A percentile compares a stretch with the other conserved stretches of the same genome.
These are phyloP conservation scores for Nepenthes gracilis DNA, from an alignment of 148 eudicot genomes.

Conservation along the genomic window DNA sequence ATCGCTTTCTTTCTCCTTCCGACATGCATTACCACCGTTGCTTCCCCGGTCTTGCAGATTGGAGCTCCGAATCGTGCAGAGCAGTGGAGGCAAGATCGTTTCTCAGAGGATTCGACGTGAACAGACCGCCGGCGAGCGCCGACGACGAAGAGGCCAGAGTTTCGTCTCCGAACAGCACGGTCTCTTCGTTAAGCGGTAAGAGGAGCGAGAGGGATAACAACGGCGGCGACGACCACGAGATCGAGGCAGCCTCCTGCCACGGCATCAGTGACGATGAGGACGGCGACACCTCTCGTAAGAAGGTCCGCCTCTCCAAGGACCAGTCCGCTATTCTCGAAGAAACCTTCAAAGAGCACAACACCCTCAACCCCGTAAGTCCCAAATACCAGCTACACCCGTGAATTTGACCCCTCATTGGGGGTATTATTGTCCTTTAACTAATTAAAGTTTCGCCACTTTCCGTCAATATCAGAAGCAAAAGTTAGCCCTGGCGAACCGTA, in stretches of 20 bases:
- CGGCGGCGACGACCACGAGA: slow-evolving; percentile 30
- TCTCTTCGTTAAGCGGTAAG: slow-evolving; percentile 68
- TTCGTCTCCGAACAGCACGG: slow-evolving; percentile 88
- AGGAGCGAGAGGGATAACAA: slow-evolving; percentile 37
- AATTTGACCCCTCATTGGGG: not conserved
- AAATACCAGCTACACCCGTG: not conserved
- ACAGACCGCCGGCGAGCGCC: slow-evolving; percentile 24
- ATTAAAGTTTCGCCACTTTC: slow-evolving; percentile 6
- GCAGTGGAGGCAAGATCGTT: slow-evolving; percentile 23
- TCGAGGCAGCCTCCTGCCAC: slow-evolving; percentile 35
- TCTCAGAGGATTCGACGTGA: slow-evolving; percentile 52
- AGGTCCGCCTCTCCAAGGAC: slow-evolving; percentile 61
- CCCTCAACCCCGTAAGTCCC: slow-evolving; percentile 67
- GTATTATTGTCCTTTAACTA: slow-evolving; percentile 10
- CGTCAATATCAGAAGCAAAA: slow-evolving; percentile 56
- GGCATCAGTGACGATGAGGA: slow-evolving; percentile 74
- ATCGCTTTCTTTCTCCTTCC: too few relatives aligned
- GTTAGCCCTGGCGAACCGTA: slow-evolving; percentile 67
- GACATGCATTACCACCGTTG: not conserved
- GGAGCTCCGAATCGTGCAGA: slow-evolving; percentile 25
- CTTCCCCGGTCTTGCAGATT: slow-evolving; percentile 19
- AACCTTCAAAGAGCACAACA: slow-evolving; percentile 72
- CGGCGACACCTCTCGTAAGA: slow-evolving; percentile 59
- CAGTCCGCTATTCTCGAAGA: slow-evolving; percentile 76
- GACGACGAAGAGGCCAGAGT: slow-evolving; percentile 71